Conservation (phyloP, 208 protist species). For the Trypanosomatidae sp. region DNA sequence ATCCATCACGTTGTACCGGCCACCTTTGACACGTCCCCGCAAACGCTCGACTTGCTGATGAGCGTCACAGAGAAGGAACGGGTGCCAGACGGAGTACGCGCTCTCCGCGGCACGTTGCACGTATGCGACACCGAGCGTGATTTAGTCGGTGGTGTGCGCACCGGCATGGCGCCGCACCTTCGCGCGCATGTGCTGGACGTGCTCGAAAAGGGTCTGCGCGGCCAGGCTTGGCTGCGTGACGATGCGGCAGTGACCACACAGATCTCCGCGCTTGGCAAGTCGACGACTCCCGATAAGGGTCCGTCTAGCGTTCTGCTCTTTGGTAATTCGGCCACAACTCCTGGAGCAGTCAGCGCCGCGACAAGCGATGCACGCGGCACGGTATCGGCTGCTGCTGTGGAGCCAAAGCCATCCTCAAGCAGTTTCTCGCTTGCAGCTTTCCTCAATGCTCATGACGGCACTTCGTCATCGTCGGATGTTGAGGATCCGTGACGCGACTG, state of each 20-base stretch:
- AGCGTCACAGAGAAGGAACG: slow-evolving; percentile 32
- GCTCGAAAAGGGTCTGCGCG: slow-evolving; percentile 46
- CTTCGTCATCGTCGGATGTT: slow-evolving; percentile 11
- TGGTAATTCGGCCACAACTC: neutral
- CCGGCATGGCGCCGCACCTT: slow-evolving; percentile 48
- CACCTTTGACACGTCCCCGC: neutral
- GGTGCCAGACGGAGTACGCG: slow-evolving; percentile 36
- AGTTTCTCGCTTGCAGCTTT: slow-evolving; percentile 24
- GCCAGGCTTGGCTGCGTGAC: slow-evolving; percentile 32
- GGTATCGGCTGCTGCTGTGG: neutral
- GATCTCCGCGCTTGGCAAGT: slow-evolving; percentile 18
- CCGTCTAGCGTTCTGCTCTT: slow-evolving; percentile 30
- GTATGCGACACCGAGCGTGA: slow-evolving; percentile 48
- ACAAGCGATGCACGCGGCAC: neutral
- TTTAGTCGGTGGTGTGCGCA: slow-evolving; percentile 53
- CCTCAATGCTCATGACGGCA: neutral
- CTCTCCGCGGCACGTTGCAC: slow-evolving; percentile 43
- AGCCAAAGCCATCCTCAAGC: neutral
- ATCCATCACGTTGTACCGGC: slow-evolving; percentile 47
- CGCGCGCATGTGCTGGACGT: slow-evolving; percentile 39
- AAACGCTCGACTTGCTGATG: slow-evolving; percentile 16
- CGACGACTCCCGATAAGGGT: slow-evolving; percentile 19
- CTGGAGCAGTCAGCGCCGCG: neutral
- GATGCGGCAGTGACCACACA: slow-evolving; percentile 10
- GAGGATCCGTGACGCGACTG: neutral